Base-by-base conservation (phyloP, 495 filamentous ascomycete genomes). In the Neurospora sp. region DNA sequence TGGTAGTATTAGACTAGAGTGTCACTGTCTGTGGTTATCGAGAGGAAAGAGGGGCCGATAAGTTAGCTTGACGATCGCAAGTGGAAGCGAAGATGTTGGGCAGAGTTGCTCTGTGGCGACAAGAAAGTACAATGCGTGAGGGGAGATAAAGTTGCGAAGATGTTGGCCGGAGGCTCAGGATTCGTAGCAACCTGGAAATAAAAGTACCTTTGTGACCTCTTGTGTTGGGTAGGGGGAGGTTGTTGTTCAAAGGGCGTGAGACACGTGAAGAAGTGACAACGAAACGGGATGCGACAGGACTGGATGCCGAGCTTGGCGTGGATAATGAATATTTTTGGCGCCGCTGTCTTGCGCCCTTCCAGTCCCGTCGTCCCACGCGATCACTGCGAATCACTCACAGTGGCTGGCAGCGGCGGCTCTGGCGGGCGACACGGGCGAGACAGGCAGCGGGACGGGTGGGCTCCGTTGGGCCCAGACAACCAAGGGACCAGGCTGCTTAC, bases 1-100 rank as follows among this genome's bases (percentile, higher is more conserved):
- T 76, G 76, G 54, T 62, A 16, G 54, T 69, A 71, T 69, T 44
- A 66, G 54, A 72, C 27, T 35, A n/a, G 16, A 16, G 20, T 38
- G 39, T 14, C 2, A 5, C 69, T 35, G 54, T 62, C 54, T 35
- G 54, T 62, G 46, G 14, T 62, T 62, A 62, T 62, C 27, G 54
- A 62, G 27, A 62, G 31, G 4, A 70, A 39, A 40, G 35, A 70
- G 35, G 69, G 69, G 69, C 69, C 35, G 35, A 70, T 38, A 20
- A 20, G 69, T 40, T 38, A 70, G 69, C 37, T 44, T 62, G 54
- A 62, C 54, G 54, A 62, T 35, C 54, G 27, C 27, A 35, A 3
- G 54, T 35, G 54, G 27, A 35, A 62, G 14, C 27, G 54, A 35
- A 6, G 27, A 35, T 62, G 54, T 35, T 27, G 54, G 14, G 6